Evolutionary conservation across 2,329 filamentous ascomycete genomes (phyloP).

Genomic region (Aspergillus pseudonomiae): DNA sequence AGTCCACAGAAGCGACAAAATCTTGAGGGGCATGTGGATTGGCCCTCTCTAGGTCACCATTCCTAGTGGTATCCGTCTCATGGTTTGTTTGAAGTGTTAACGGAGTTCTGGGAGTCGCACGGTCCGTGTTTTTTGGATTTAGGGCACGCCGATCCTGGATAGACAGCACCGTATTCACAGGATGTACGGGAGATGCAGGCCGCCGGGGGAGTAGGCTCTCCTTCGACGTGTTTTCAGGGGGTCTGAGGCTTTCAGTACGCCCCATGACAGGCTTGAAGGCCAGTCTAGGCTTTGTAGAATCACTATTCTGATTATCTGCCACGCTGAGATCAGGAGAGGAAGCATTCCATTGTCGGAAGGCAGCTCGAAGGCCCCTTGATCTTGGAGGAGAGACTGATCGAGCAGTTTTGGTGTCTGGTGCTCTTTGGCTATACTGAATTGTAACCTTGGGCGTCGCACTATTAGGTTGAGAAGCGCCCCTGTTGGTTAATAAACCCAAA

Average conservation of each 20-base stretch:
- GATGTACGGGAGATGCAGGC: conserved; percentile 15
- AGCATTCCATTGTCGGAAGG: conserved; percentile 39
- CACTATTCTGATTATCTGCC: conserved; percentile 10
- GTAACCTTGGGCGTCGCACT: conserved; percentile 26
- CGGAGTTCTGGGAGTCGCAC: conserved; percentile 29
- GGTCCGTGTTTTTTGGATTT: conserved; percentile 32
- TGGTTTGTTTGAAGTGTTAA: conserved; percentile 33
- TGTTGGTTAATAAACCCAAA: conserved; percentile 27
- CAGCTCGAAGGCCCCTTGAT: conserved; percentile 40
- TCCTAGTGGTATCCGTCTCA: conserved; percentile 4
- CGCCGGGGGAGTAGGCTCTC: conserved; percentile 17
- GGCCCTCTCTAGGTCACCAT: conserved; percentile 19
- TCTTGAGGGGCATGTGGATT: conserved; percentile 9
- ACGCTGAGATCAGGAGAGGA: conserved; percentile 25
- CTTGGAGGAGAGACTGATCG: conserved; percentile 43
- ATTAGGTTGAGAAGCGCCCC: conserved; percentile 40
- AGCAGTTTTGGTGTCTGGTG: conserved; percentile 30
- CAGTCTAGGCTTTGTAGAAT: background rate
- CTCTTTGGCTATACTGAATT: conserved; percentile 21
- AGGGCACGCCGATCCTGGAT: conserved; percentile 43
- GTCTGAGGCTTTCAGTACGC: background rate
- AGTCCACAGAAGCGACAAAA: conserved; percentile 22
- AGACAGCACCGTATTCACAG: conserved; percentile 24
- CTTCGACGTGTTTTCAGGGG: background rate
- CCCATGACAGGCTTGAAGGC: background rate